A percentile compares a stretch with the other conserved stretches of the same genome.
These are phyloP conservation scores for Cryphonectria radicalis DNA, from an alignment of 2,329 filamentous ascomycete genomes.

Conservation along the genomic window DNA sequence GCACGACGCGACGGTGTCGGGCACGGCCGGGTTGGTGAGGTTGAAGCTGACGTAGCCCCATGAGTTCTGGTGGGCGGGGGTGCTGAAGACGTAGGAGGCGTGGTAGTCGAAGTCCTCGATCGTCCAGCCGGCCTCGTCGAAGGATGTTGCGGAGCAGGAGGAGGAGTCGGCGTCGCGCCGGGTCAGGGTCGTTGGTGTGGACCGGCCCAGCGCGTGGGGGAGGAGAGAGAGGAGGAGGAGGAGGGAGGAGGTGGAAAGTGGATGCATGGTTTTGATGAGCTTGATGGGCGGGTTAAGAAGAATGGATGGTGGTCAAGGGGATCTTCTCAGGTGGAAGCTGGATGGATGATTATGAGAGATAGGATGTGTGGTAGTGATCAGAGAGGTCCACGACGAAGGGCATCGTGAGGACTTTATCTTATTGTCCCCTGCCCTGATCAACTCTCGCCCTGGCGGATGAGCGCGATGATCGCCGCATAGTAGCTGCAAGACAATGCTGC, in stretches of 20 bases:
- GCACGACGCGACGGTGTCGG: constrained; percentile 44
- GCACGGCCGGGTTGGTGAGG: constrained; percentile 50
- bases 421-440: neutral
- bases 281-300: neutral
- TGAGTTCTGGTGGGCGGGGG: constrained; percentile 55
- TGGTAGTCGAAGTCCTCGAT: constrained; percentile 52
- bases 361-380: neutral
- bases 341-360: neutral
- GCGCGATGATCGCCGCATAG: neutral
- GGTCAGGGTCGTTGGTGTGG: constrained; percentile 21
- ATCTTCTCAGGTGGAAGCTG: neutral
- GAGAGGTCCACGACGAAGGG: neutral
- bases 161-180: constrained; percentile 29
- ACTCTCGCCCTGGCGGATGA: neutral
- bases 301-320: neutral
- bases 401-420: neutral
- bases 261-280: constrained; percentile 15
- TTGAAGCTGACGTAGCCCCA: constrained; percentile 54
- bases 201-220: constrained; percentile 26
- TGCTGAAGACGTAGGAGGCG: constrained; percentile 53
- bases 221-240: constrained; percentile 9
- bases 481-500: neutral
- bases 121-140: constrained; percentile 45
- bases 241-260: neutral
- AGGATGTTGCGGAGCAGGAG: constrained; percentile 41